A percentile compares a stretch with the other conserved stretches of the same genome.
Conservation (phyloP, 805 yeast genomes). For the Yarrowia phangngaensis region DNA sequence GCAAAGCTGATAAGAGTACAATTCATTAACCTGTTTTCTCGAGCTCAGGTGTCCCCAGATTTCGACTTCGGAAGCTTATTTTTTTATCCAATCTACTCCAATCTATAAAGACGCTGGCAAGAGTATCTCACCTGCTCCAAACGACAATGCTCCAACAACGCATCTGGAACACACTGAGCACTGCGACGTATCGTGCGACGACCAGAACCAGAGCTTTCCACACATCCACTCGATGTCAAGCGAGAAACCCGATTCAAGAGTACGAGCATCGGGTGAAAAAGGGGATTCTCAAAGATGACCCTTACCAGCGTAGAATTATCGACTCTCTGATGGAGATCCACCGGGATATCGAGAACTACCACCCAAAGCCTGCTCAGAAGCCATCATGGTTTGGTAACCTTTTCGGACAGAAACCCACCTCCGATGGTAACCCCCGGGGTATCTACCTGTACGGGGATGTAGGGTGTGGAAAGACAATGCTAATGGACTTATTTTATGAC, state of each 20-base stretch:
- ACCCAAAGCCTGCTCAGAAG: slow-evolving; percentile 53
- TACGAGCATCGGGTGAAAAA: slow-evolving; percentile 38
- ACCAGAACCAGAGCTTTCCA: slow-evolving; percentile 5
- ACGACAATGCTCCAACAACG: slow-evolving; percentile 16
- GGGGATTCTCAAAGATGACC: slow-evolving; percentile 54
- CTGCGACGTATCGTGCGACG: slow-evolving; percentile 1
- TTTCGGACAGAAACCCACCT: slow-evolving; percentile 18
- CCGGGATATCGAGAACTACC: slow-evolving; percentile 49
- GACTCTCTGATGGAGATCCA: slow-evolving; percentile 59
- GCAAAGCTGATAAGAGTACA: too few relatives aligned
- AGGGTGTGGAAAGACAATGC: slow-evolving; percentile 97
- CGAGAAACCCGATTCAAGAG: slow-evolving; percentile 36
- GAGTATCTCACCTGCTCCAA: not conserved
- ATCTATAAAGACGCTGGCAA: not conserved
- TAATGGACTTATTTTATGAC: slow-evolving; percentile 89
- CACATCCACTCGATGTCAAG: not conserved
- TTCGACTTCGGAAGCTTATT: slow-evolving; percentile 8
- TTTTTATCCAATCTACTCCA: not conserved
- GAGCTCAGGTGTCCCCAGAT: slow-evolving; percentile 19
- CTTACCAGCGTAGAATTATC: slow-evolving; percentile 71
- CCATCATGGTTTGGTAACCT: slow-evolving; percentile 28
- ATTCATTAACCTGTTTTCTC: too few relatives aligned
- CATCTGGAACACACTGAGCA: slow-evolving; percentile 12
- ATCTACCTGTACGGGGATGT: slow-evolving; percentile 95
- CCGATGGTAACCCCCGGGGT: slow-evolving; percentile 47